Conservation (phyloP, 225 moss, liverwort and hornwort species). For the Pseudisothecium myosuroides region DNA sequence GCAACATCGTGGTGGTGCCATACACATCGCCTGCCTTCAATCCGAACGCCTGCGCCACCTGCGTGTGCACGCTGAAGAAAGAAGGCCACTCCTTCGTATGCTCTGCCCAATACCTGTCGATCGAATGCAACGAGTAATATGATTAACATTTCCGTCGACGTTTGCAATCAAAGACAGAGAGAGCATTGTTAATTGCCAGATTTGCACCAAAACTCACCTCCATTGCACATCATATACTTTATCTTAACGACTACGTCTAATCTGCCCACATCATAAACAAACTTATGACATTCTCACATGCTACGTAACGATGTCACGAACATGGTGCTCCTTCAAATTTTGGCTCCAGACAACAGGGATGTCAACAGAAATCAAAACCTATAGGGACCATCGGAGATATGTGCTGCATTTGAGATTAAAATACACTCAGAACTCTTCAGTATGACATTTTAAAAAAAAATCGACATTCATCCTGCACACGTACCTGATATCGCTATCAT, state of each 20-base stretch:
- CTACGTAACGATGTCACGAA: too few relatives aligned
- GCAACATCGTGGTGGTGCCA: conserved; percentile 41
- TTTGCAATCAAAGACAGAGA: too few relatives aligned
- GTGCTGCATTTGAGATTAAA: background rate
- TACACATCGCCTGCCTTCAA: conserved; percentile 7
- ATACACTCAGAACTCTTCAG: background rate
- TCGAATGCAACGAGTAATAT: background rate
- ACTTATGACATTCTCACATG: too few relatives aligned
- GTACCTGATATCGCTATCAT: background rate
- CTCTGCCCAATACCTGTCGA: conserved; percentile 33
- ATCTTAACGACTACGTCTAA: background rate
- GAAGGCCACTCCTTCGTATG: conserved; percentile 40
- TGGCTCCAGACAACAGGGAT: background rate
- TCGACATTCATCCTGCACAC: too few relatives aligned
- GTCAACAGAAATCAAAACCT: background rate
- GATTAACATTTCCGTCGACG: background rate
- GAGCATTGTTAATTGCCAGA: background rate
- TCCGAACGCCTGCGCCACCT: conserved; percentile 27
- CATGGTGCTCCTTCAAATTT: too few relatives aligned
- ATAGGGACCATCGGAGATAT: background rate
- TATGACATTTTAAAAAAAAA: background rate
- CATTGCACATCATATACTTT: too few relatives aligned
- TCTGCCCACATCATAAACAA: background rate
- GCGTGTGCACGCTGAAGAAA: conserved; percentile 29
- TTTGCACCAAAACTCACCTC: background rate